Evolutionary conservation across 345 rosid genomes (phyloP).

Genomic region (Acer yangbiense): DNA sequence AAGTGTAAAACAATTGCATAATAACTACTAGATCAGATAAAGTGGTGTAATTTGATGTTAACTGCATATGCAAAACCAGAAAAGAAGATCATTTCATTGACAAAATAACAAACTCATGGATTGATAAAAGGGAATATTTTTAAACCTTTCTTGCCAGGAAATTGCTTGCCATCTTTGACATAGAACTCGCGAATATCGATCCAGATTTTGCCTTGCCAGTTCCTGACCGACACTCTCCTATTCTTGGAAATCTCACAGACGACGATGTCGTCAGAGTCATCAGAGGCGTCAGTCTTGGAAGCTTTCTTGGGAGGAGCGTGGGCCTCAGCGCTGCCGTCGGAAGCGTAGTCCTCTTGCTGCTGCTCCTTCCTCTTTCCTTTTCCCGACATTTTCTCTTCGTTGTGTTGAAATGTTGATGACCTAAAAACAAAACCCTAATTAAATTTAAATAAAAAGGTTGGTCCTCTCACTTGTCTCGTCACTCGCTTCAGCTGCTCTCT

Average conservation of each 20-base stretch:
- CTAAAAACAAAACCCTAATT: neutral
- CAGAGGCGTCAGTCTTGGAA: constrained; percentile 50
- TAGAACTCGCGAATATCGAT: constrained; percentile 94
- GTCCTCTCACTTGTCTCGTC: neutral
- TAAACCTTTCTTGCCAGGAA: constrained; percentile 86
- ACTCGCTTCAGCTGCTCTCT: neutral
- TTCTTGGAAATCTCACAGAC: constrained; percentile 92
- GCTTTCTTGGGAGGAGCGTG: constrained; percentile 70
- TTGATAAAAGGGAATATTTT: too few species aligned
- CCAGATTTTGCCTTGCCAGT: constrained; percentile 77
- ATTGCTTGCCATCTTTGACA: constrained; percentile 73
- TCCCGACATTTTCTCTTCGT: constrained; percentile 49
- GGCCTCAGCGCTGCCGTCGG: constrained; percentile 59
- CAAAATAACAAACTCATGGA: too few species aligned
- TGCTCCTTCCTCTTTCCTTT: constrained; percentile 79
- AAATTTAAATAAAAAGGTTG: neutral
- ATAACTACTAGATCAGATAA: too few species aligned
- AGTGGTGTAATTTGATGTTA: too few species aligned
- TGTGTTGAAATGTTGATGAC: neutral
- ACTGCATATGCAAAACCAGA: too few species aligned
- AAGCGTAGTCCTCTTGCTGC: constrained; percentile 48
- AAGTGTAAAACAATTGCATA: too few species aligned
- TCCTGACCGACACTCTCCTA: constrained; percentile 82
- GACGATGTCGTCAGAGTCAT: constrained; percentile 65
- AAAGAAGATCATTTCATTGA: too few species aligned